Conservation (phyloP, 257 asterid genomes). For the Solanum piurae region DNA sequence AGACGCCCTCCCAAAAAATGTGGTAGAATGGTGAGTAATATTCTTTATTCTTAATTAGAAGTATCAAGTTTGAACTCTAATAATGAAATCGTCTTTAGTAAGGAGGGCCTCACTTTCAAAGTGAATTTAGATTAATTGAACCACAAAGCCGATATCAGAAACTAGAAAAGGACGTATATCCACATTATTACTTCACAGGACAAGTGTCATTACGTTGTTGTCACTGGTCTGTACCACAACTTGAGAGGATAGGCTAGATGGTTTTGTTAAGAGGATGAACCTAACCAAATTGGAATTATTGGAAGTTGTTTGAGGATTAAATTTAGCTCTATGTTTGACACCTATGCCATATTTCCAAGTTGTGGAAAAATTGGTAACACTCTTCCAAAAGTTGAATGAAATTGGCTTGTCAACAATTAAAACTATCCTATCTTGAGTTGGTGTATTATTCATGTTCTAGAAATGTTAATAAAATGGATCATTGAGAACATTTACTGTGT, state of each 20-base stretch:
- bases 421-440: not conserved
- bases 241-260: not conserved
- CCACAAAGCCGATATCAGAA: fast-evolving
- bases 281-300: not conserved
- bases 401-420: not conserved
- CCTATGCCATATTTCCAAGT: not conserved
- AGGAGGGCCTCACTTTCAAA: fast-evolving
- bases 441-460: not conserved
- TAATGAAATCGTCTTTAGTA: not conserved
- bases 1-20: not conserved
- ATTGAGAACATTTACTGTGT: not conserved
- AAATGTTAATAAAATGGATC: not conserved
- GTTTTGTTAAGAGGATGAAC: not conserved
- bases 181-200: not conserved
- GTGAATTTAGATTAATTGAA: not conserved
- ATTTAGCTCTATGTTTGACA: not conserved
- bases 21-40: not conserved
- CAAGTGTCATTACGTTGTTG: not conserved
- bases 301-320: not conserved
- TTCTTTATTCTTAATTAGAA: not conserved
- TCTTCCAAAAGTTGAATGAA: not conserved
- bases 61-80: not conserved
- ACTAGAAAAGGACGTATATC: not conserved
- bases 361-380: not conserved
- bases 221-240: not conserved